Evolutionary conservation across 176 grass and related monocot genomes (phyloP), one percentile per base, ranked within the genome.

Genomic region (Rhynchospora pubera): DNA sequence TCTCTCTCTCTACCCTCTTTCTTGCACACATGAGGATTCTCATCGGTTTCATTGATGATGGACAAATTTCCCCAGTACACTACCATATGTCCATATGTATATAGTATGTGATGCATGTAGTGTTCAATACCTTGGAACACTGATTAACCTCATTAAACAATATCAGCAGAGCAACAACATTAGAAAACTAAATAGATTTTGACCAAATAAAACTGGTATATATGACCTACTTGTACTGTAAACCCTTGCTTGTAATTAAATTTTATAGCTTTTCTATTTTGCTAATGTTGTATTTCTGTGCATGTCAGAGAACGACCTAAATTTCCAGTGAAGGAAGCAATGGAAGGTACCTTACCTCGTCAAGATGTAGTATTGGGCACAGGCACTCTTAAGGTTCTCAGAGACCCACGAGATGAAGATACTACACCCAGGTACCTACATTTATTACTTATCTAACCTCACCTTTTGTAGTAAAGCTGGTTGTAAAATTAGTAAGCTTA

Each of bases 261-360:
- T 78, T 58, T 50, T 87, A 50, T 50, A 68, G 44, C 56, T 66
- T 28, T 66, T 28, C 28, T 66, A 74, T 50, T 87, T 74, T 55
- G 14, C 86, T 45, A 85, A 74, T 81, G 85, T 6, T 14, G 7
- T 16, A 52, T 77, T 77, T 56, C 5, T 84, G 9, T 68, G 82
- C 83, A 83, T 89, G 51, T 74, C 66, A 99, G 97, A 87, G 97
- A 91, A 76, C 82, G 91, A 3, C 97, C 97, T 50, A 99, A 96
- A 65, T 91, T 93, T 87, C 64, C 71, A 7, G 62, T 57, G 82
- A 93, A 95, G 82, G 83, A 79, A 58, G 88, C 51, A 43, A 80
- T 84, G 14, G 87, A 90, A 86, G 87, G 87, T 87, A 82, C 85
- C 6, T 81, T 65, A 60, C 82, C 81, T 18, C 81, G 85, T 84